Evolutionary conservation across 805 yeast genomes (phyloP), one percentile per base, ranked within the genome.

Genomic region (Yarrowia osloensis): DNA sequence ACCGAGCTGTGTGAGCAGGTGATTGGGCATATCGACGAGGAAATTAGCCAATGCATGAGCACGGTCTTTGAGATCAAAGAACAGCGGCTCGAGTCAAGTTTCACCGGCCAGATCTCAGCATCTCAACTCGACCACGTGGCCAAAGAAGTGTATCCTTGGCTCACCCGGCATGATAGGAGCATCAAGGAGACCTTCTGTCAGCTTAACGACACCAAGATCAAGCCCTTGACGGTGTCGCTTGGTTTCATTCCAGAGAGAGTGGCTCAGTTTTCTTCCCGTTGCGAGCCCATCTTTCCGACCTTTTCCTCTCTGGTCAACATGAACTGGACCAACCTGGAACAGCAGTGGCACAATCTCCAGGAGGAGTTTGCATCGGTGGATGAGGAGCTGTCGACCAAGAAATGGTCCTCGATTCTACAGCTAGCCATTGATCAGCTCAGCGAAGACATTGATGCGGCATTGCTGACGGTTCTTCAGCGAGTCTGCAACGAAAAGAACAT

Each of bases 1-100:
- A 70, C 69, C 29, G 75, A 73, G 21, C 54, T 73, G 28, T 66
- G 74, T 55, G 70, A 70, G 35, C 69, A 69, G 61, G 69, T 73
- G 33, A 65, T 73, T 61, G 67, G 70, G 3, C 74, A 70, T 15
- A 70, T 73, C 13, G 71, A 69, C 24, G 66, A 65, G 19, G 75
- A 73, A 59, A 69, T 73, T 19, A 70, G 69, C 17, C 40, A 54
- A 11, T 70, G 74, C 44, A 46, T 54, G 33, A 55, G 67, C 21
- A 47, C 54, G 9, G 67, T 73, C 13, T 71, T 71, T 52, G 73
- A 70, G 46, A 65, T 72, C 33, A 67, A 70, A 42, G 73, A 71
- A 37, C 44, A 62, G 47, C 47, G 68, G 8, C 44, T 61, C 4
- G 54, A 61, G 24, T 61, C 54, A 11, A 44, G 54, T 13, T 44